These are phyloP conservation scores for Paramecium caudatum DNA, from an alignment of 73 alveolate species.

Conservation along the genomic window DNA sequence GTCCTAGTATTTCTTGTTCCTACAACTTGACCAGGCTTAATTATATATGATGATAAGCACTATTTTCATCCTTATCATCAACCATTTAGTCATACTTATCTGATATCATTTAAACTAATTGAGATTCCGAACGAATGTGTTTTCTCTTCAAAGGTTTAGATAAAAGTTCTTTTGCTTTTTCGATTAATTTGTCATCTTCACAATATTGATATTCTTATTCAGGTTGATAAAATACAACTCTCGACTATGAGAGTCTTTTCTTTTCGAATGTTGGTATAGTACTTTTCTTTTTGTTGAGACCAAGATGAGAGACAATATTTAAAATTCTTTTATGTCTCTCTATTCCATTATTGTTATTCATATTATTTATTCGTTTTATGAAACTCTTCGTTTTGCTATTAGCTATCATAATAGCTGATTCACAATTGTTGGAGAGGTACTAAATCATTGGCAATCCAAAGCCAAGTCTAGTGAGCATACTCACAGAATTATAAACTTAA, in stretches of 20 bases:
- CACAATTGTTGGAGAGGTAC: conserved; percentile 1
- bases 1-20: neutral
- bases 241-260: neutral
- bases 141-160: conserved; percentile 9
- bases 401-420: neutral
- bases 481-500: conserved; percentile 51
- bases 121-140: neutral
- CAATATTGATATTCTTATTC: neutral
- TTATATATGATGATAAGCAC: conserved; percentile 2
- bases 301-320: conserved; percentile 42
- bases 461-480: conserved; percentile 18
- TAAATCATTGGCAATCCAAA: conserved; percentile 58
- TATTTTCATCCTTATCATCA: neutral
- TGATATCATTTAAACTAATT: neutral
- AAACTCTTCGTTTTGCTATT: neutral
- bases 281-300: conserved; percentile 15
- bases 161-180: conserved; percentile 18
- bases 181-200: neutral
- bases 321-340: conserved; percentile 61
- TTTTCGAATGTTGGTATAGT: neutral
- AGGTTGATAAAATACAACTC: conserved; percentile 3
- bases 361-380: conserved; percentile 43
- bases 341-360: neutral
- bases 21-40: neutral
- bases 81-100: neutral